Evolutionary conservation across 192 early-diverging fungal species (phyloP).

Genomic region (Backusella macrospora): DNA sequence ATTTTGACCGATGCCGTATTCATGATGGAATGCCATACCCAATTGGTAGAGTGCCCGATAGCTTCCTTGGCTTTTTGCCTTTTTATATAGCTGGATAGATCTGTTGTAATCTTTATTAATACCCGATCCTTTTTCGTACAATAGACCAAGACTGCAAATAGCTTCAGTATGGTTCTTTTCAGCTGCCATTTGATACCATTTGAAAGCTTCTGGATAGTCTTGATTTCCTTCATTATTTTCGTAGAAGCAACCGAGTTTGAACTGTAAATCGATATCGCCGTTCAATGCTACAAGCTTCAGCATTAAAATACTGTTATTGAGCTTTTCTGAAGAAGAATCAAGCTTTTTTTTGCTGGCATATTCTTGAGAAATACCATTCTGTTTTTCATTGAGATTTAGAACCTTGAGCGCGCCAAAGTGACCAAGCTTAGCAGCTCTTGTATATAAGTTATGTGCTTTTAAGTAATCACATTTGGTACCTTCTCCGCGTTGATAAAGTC

Average conservation of each 20-base stretch:
- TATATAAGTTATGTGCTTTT: not conserved
- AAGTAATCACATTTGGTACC: not conserved
- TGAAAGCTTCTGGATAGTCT: not conserved
- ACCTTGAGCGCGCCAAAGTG: not conserved
- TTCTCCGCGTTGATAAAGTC: not conserved
- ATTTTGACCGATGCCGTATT: not conserved
- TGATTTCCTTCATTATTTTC: not conserved
- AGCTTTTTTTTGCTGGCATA: not conserved
- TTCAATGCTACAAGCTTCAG: not conserved
- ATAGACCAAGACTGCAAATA: not conserved
- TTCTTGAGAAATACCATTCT: accelerated
- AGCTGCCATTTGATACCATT: not conserved
- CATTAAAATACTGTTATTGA: not conserved
- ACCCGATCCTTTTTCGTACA: not conserved
- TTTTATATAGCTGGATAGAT: not conserved
- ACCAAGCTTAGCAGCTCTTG: not conserved
- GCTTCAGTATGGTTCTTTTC: not conserved
- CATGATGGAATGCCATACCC: not conserved
- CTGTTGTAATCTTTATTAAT: not conserved
- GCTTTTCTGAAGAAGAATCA: not conserved
- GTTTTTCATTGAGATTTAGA: not conserved
- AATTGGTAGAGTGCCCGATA: not conserved
- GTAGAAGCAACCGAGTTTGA: not conserved
- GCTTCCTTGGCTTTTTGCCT: not conserved
- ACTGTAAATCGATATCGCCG: not conserved